Evolutionary conservation across 1,284 basidiomycete genomes (phyloP).

Genomic region (Irpex sp.): DNA sequence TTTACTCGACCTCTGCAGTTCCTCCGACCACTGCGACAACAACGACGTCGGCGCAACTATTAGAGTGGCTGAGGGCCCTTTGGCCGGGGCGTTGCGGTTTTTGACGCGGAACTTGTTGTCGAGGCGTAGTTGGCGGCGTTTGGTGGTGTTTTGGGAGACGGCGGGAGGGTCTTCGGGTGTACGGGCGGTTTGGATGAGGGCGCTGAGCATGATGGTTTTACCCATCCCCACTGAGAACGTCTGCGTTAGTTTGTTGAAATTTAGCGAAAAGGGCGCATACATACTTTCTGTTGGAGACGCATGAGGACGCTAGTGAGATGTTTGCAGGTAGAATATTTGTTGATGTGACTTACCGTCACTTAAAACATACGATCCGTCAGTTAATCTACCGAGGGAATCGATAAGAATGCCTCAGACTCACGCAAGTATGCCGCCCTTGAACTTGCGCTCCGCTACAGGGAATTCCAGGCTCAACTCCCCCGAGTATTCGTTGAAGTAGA

Average conservation of each 20-base stretch:
- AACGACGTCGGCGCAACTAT: conserved; percentile 95
- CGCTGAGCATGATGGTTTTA: conserved; percentile 95
- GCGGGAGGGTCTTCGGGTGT: conserved; percentile 33
- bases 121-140: conserved; percentile 54
- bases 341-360: neutral
- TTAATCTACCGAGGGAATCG: too few relatives aligned
- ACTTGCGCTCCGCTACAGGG: conserved; percentile 75
- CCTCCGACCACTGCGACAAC: conserved; percentile 86
- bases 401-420: too few relatives aligned
- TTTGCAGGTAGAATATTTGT: neutral
- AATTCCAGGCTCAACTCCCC: conserved; percentile 91
- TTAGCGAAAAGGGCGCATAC: neutral
- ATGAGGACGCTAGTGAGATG: neutral
- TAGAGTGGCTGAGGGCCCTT: conserved; percentile 59
- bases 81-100: conserved; percentile 17
- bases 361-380: neutral
- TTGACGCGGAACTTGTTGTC: conserved; percentile 53
- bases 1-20: conserved; percentile 72
- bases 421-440: conserved; percentile 86
- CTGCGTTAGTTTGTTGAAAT: neutral
- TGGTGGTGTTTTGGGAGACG: conserved; percentile 27
- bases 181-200: conserved; percentile 81
- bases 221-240: conserved; percentile 90
- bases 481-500: conserved; percentile 91
- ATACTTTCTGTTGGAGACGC: conserved; percentile 3